phyloP scores from a whole-genome alignment of 805 yeast species.

The Pichia deserticola region DNA sequence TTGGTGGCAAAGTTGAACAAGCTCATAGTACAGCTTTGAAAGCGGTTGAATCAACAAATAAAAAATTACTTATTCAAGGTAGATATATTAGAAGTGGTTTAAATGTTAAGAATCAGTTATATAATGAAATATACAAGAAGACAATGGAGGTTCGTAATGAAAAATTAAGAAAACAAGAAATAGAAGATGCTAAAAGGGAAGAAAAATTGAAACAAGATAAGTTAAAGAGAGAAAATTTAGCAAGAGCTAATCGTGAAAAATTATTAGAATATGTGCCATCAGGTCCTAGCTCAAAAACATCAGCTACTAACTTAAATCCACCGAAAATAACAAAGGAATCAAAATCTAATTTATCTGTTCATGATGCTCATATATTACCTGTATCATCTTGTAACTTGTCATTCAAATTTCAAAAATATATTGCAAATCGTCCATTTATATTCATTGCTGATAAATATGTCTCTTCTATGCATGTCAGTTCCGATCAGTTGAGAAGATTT shows the following conservation, averaged over 20 bases:
- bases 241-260: slow-evolving; percentile 6
- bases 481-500: slow-evolving; percentile 52
- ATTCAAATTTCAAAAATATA: slow-evolving; percentile 37
- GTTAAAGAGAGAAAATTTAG: slow-evolving; percentile 10
- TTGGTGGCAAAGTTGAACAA: slow-evolving; percentile 46
- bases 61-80: slow-evolving; percentile 43
- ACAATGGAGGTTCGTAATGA: slow-evolving; percentile 31
- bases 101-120: slow-evolving; percentile 36
- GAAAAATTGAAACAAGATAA: slow-evolving; percentile 17
- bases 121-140: slow-evolving; percentile 25
- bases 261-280: not conserved
- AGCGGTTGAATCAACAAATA: slow-evolving; percentile 36
- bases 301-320: too few species aligned
- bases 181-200: slow-evolving; percentile 20
- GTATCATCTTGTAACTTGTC: slow-evolving; percentile 33
- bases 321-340: too few species aligned
- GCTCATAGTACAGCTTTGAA: slow-evolving; percentile 40
- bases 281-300: too few species aligned
- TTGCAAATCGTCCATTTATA: slow-evolving; percentile 53
- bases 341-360: slow-evolving; percentile 16
- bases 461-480: slow-evolving; percentile 39
- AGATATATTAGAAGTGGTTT: slow-evolving; percentile 45
- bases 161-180: slow-evolving; percentile 30
- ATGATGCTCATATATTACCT: slow-evolving; percentile 27
- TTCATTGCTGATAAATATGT: slow-evolving; percentile 45